Evolutionary conservation across 768 basidiomycete genomes (phyloP).

Genomic region (Kwoniella botswanensis): DNA sequence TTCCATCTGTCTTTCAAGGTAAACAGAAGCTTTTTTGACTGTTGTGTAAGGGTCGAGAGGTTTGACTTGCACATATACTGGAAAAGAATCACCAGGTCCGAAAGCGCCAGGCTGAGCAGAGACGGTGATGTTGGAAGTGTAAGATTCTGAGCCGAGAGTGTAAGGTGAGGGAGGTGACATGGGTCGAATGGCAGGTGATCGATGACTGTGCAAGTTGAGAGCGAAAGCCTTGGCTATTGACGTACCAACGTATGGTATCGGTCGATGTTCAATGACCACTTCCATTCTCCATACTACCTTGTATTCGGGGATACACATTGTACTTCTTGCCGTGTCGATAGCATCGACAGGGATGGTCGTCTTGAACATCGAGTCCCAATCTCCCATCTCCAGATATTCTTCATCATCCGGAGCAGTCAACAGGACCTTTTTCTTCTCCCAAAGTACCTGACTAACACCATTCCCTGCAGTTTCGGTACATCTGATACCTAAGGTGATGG

Average conservation of each 20-base stretch:
- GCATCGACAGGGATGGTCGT: slow-evolving; percentile 40
- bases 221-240: slow-evolving; percentile 40
- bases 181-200: slow-evolving; percentile 33
- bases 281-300: slow-evolving; percentile 47
- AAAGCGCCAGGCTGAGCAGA: slow-evolving; percentile 40
- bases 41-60: slow-evolving; percentile 33
- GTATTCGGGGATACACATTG: slow-evolving; percentile 40
- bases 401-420: slow-evolving; percentile 15
- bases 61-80: slow-evolving; percentile 35
- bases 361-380: slow-evolving; percentile 41
- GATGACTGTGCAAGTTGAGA: slow-evolving; percentile 39
- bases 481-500: slow-evolving; percentile 29
- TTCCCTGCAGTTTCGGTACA: slow-evolving; percentile 38
- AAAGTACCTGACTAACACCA: slow-evolving; percentile 34
- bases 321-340: slow-evolving; percentile 20
- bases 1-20: slow-evolving; percentile 37
- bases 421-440: slow-evolving; percentile 37
- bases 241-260: slow-evolving; percentile 47
- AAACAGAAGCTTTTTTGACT: slow-evolving; percentile 37
- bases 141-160: slow-evolving; percentile 24
- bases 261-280: slow-evolving; percentile 44
- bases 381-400: slow-evolving; percentile 34
- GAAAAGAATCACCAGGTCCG: slow-evolving; percentile 44
- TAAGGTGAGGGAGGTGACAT: slow-evolving; percentile 43
- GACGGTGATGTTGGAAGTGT: slow-evolving; percentile 32